Percentiles rank a stretch among this genome's conserved stretches.
Conservation (phyloP, 257 asterid species). For the Hygrophila difformis region DNA sequence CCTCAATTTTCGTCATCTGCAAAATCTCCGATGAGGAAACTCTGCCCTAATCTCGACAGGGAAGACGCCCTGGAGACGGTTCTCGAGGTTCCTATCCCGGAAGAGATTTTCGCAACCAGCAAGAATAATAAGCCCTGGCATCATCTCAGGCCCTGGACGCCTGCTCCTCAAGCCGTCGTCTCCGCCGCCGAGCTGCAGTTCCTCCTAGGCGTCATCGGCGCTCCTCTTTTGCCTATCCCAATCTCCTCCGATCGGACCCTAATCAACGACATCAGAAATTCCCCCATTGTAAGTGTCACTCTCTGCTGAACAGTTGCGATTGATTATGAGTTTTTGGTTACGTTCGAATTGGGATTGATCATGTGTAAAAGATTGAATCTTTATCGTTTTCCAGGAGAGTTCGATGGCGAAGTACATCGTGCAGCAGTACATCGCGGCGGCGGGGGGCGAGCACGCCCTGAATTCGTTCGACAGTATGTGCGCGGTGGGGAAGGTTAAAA, state of each 20-base stretch:
- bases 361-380: too few relatives aligned
- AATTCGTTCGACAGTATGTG: conserved; percentile 67
- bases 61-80: conserved; percentile 77
- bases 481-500: conserved; percentile 88
- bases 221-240: conserved; percentile 62
- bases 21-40: conserved; percentile 46
- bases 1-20: too few relatives aligned
- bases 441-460: conserved; percentile 79
- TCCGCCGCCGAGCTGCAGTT: conserved; percentile 69
- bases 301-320: too few relatives aligned
- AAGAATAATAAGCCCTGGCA: conserved; percentile 42
- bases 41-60: conserved; percentile 66
- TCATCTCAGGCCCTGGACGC: conserved; percentile 38
- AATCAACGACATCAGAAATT: conserved; percentile 31
- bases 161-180: conserved; percentile 25
- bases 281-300: conserved; percentile 46
- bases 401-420: conserved; percentile 92
- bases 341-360: too few relatives aligned
- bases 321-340: too few relatives aligned
- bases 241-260: conserved; percentile 28
- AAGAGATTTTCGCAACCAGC: conserved; percentile 39
- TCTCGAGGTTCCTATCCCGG: conserved; percentile 83
- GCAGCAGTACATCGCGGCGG: conserved; percentile 86
- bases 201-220: conserved; percentile 66
- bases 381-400: conserved; percentile 38